Evolutionary conservation across 768 basidiomycete species (phyloP), one percentile per base, ranked within the genome.

Genomic region (Pulveroboletus sp.): DNA sequence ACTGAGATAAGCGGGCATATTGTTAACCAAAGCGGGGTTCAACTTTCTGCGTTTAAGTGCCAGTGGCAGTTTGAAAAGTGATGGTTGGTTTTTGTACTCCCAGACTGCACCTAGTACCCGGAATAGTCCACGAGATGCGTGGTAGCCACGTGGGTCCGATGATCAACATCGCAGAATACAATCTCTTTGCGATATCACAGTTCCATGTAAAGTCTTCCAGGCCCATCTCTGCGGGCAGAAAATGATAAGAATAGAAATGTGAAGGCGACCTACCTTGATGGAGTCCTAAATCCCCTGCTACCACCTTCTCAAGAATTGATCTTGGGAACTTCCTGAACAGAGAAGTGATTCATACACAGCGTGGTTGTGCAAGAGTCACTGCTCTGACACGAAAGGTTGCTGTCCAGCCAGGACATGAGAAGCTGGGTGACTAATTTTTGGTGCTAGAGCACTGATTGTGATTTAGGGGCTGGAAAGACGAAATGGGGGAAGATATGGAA

Each of bases 231-330:
- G 47, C 33, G 8, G 6, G 38, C 59, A 46, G 50, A 56, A 69
- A 55, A 59, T 27, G 61, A 61, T 57, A 67, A 68, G 54, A 49
- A 47, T 52, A 40, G 27, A 50, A 37, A 61, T 65, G 65, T 69
- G 63, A 56, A 43, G 49, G 45, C 57, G 59, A 75, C 78, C 64
- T 52, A 80, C 81, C 77, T 70, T 79, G 78, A 55, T 74, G 72
- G 41, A 84, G 69, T n/a, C n/a, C n/a, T n/a, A n/a, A n/a, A n/a
- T 20, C 70, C 75, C 27, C 71, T 81, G 19, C 80, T 82, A 36
- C 82, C 84, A 51, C 78, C 79, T 47, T 79, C 77, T 2, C 82
- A 82, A 10, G 82, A 81, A 42, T 82, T 82, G 57, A 84, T 84
- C 58, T 70, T 75, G 37, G 75, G 82, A 33, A 61, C 69, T 23